Evolutionary conservation across 1,139 yeast genomes (phyloP).

Genomic region (Insectozyma bohioensis): DNA sequence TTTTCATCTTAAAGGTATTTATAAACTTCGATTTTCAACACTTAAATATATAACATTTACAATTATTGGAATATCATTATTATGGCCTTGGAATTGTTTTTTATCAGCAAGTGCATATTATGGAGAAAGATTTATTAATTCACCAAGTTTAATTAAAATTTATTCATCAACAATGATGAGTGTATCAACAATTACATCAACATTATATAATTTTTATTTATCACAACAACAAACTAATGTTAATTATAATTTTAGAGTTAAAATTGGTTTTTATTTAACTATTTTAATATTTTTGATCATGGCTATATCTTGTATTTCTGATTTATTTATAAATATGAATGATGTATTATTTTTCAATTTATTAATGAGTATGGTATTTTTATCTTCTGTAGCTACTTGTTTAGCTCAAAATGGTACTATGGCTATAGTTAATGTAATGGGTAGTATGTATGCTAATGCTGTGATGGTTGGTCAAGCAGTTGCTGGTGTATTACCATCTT

Average conservation of each 20-base stretch:
- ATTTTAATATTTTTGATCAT: slow-evolving; percentile 52
- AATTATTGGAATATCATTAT: slow-evolving; percentile 68
- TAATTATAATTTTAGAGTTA: slow-evolving; percentile 59
- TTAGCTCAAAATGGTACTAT: slow-evolving; percentile 86
- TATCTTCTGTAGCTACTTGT: slow-evolving; percentile 66
- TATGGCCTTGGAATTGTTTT: slow-evolving; percentile 98
- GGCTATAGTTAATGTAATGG: slow-evolving; percentile 81
- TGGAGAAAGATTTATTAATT: slow-evolving; percentile 57
- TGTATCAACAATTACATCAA: slow-evolving; percentile 72
- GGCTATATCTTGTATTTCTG: slow-evolving; percentile 53
- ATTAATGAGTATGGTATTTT: slow-evolving; percentile 57
- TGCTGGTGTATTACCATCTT: slow-evolving; percentile 87
- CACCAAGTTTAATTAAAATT: slow-evolving; percentile 53
- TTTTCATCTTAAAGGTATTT: slow-evolving; percentile 18
- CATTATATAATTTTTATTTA: slow-evolving; percentile 59
- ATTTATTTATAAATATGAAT: slow-evolving; percentile 35
- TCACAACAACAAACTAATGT: slow-evolving; percentile 68
- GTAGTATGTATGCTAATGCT: slow-evolving; percentile 78
- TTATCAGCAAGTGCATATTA: slow-evolving; percentile 85
- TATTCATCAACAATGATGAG: slow-evolving; percentile 91
- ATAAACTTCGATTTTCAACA: slow-evolving; percentile 29
- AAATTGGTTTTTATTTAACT: slow-evolving; percentile 58
- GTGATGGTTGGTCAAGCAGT: slow-evolving; percentile 94
- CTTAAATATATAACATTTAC: slow-evolving; percentile 63
- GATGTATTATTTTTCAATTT: slow-evolving; percentile 41